Evolutionary conservation across 108 stramenopile species (phyloP), one percentile per base, ranked within the genome.

Genomic region (Schizochytrium sp.): DNA sequence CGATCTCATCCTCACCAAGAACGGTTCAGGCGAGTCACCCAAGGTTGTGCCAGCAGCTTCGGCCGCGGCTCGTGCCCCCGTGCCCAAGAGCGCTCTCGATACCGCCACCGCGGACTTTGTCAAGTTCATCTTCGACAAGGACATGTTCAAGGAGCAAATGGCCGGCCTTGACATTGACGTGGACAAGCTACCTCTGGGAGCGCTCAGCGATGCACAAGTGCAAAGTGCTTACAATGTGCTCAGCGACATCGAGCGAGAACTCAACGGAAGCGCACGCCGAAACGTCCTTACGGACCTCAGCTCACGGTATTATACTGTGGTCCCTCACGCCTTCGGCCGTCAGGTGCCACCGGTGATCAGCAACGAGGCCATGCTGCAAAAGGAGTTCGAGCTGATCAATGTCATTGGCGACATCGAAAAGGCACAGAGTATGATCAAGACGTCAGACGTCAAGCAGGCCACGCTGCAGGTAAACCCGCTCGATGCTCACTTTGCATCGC

Each of bases 251-350:
- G 92, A 91, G 88, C 43, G 91, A 18, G 91, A 91, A 47, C 58
- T 93, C 41, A 45, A 72, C 47, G 60, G 88, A 55, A 43, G 87
- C 5, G 43, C 44, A 19, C 57, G 53, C 10, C 58, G 47, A 14
- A 87, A 53, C 58, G 72, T 72, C 44, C 91, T 90, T 18, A 57
- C 69, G 16, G 83, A 91, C 43, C 87, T 93, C 29, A 91, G 90
- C 48, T 89, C 91, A 3, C 44, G 60, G 53, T 93, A 92, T 44
- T 93, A 93, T 89, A 92, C 92, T 43, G 55, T 91, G 12, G 91
- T 93, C 69, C 93, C 93, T 5, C 93, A 93, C 91, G 89, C 92
- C n/a, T 93, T 93, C 87, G 93, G 93, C 23, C 92, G 91, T 44
- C 21, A 44, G 12, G 59, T 89, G n/a, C 92, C 92, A 8, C 93